Evolutionary conservation across 2,329 filamentous ascomycete species (phyloP), one percentile per base, ranked within the genome.

Genomic region (Colletotrichum sp.): DNA sequence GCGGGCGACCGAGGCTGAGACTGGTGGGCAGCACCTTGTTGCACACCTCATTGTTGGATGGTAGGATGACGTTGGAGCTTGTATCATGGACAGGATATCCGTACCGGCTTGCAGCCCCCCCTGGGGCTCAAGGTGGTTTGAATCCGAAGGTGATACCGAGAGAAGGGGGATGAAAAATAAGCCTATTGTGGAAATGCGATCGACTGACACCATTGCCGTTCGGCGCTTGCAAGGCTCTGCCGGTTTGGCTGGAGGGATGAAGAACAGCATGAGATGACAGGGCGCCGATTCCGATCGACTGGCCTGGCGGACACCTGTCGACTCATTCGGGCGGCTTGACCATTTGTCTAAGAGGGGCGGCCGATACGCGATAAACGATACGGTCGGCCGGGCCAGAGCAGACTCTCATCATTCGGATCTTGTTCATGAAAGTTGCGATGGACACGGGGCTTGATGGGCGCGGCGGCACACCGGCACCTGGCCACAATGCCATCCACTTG

Each of bases 111-210:
- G 15, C 34, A 19, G 62, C 22, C 36, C 67, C 55, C n/a, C 29
- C 13, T 25, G 44, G 22, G 55, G 52, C 11, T 22, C 13, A 49
- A 52, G 57, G 29, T 63, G 27, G 67, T 63, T 30, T 63, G 66
- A 69, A 69, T 59, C 15, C 59, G 66, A 69, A 25, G 27, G 63
- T 57, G 63, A 55, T 13, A 59, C 30, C 57, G 55, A 76, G 13
- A 64, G 57, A 55, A 30, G 19, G 27, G 39, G 29, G 62, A 32
- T 15, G 44, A 32, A 32, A 30, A 61, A 68, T 22, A 44, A 69
- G 57, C 34, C 64, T 64, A 34, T 64, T 59, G 62, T 63, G 73
- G 69, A 59, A 66, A 76, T 68, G 64, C 22, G 57, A 76, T 73
- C 64, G 70, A 72, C 64, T 39, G 30, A 69, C 25, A 73, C 59